These are phyloP conservation scores for Teratosphaeria pseudoeucalypti DNA, from an alignment of 2,329 filamentous ascomycete genomes.

Conservation along the genomic window DNA sequence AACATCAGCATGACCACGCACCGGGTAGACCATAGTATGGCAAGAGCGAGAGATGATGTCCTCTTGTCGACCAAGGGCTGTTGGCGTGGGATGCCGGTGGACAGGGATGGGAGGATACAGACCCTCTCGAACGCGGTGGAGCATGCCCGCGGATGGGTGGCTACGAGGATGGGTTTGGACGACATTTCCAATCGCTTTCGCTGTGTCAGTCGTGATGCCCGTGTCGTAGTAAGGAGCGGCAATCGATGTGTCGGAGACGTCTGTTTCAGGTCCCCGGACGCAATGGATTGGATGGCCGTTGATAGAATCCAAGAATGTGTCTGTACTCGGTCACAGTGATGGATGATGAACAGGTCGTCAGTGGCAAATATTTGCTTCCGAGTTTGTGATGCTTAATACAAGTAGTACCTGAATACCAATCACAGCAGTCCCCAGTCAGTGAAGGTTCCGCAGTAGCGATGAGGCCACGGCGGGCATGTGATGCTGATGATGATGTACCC, in stretches of 20 bases:
- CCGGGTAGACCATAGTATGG: background rate
- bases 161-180: conserved; percentile 76
- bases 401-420: background rate
- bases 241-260: background rate
- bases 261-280: background rate
- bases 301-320: background rate
- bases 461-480: background rate
- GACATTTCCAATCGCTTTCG: conserved; percentile 44
- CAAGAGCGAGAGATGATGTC: background rate
- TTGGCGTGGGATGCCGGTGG: background rate
- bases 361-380: background rate
- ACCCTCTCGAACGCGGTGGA: conserved; percentile 96
- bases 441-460: background rate
- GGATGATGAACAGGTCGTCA: background rate
- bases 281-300: background rate
- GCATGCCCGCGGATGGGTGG: conserved; percentile 87
- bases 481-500: background rate
- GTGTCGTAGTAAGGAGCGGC: background rate
- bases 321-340: background rate
- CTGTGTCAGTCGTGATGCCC: conserved; percentile 3
- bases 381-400: background rate
- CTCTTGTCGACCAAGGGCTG: background rate
- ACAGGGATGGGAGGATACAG: conserved; percentile 24
- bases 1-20: background rate
- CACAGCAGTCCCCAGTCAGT: background rate